Evolutionary conservation across 1,139 yeast genomes (phyloP).

Genomic region (Scheffersomyces cryptocercus): DNA sequence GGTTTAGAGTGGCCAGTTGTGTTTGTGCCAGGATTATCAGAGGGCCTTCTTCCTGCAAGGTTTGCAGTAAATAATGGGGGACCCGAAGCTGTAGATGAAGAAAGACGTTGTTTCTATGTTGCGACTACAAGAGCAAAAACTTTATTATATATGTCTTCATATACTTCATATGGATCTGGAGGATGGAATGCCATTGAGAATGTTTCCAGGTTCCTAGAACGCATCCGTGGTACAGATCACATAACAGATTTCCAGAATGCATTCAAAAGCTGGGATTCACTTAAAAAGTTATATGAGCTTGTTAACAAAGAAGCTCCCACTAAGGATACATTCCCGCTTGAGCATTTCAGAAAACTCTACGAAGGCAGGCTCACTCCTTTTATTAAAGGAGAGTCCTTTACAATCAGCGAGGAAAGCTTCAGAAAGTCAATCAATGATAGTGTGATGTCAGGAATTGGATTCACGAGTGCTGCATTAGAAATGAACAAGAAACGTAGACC

Average conservation of each 20-base stretch:
- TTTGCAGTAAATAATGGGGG: slow-evolving; percentile 36
- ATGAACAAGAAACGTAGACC: slow-evolving; percentile 2
- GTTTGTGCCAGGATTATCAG: slow-evolving; percentile 70
- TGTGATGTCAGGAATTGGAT: slow-evolving; percentile 7
- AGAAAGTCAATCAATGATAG: slow-evolving; percentile 2
- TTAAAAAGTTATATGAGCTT: slow-evolving; percentile 20
- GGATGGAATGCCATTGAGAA: slow-evolving; percentile 22
- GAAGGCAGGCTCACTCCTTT: slow-evolving; percentile 10
- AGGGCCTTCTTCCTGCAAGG: slow-evolving; percentile 57
- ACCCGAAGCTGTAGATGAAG: slow-evolving; percentile 59
- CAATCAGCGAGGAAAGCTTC: slow-evolving; percentile 8
- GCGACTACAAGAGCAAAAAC: slow-evolving; percentile 81
- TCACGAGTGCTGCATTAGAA: slow-evolving; percentile 13
- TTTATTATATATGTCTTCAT: slow-evolving; percentile 38
- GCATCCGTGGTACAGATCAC: slow-evolving; percentile 5
- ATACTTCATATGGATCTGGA: slow-evolving; percentile 18
- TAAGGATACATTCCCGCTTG: slow-evolving; percentile 6
- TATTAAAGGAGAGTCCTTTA: slow-evolving; percentile 13
- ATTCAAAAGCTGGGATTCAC: slow-evolving; percentile 14
- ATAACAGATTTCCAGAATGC: slow-evolving; percentile 16
- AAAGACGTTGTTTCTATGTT: slow-evolving; percentile 81
- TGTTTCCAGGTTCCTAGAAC: slow-evolving; percentile 34
- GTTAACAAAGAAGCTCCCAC: slow-evolving; percentile 10
- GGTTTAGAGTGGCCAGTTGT: slow-evolving; percentile 96
- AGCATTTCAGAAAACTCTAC: slow-evolving; percentile 10